Percentiles rank a stretch among this genome's conserved stretches.
Evolutionary conservation across 1,284 basidiomycete species (phyloP).

Genomic region (Ceratobasidium sp.): DNA sequence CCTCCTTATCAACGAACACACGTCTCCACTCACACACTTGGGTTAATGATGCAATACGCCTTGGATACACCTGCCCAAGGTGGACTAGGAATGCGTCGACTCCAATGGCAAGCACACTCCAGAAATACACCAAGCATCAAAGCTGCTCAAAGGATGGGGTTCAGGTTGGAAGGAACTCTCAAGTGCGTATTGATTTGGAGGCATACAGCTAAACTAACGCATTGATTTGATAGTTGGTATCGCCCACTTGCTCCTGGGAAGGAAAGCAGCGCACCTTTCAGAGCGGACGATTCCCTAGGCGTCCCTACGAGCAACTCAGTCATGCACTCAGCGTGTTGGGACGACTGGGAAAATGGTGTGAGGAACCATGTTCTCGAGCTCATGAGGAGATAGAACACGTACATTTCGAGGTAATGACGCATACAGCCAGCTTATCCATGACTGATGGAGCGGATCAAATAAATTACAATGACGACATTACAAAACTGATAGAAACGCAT

Average conservation of each 20-base stretch:
- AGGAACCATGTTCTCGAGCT: neutral
- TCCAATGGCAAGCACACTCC: constrained; percentile 65
- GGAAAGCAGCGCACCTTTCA: constrained; percentile 1
- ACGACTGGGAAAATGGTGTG: constrained; percentile 62
- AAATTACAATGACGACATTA: neutral
- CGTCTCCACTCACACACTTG: constrained; percentile 65
- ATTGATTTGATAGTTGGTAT: constrained; percentile 48
- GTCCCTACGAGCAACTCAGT: constrained; percentile 57
- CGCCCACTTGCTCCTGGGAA: constrained; percentile 7
- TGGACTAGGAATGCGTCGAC: constrained; percentile 66
- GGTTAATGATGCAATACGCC: constrained; percentile 61
- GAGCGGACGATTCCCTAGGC: constrained; percentile 53
- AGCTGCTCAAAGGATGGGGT: constrained; percentile 65
- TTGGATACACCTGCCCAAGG: constrained; percentile 56
- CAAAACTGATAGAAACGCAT: neutral
- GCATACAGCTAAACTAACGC: no score
- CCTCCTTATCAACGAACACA: constrained; percentile 65
- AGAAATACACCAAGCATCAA: constrained; percentile 59
- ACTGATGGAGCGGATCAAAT: neutral
- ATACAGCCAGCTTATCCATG: no score
- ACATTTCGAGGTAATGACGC: no score
- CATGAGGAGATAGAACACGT: no score
- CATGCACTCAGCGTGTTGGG: constrained; percentile 62
- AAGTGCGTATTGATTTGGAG: constrained; percentile 46
- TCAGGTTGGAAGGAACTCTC: constrained; percentile 60